phyloP scores from a whole-genome alignment of 441 rosid genomes.

The Erodium chrysanthum region DNA sequence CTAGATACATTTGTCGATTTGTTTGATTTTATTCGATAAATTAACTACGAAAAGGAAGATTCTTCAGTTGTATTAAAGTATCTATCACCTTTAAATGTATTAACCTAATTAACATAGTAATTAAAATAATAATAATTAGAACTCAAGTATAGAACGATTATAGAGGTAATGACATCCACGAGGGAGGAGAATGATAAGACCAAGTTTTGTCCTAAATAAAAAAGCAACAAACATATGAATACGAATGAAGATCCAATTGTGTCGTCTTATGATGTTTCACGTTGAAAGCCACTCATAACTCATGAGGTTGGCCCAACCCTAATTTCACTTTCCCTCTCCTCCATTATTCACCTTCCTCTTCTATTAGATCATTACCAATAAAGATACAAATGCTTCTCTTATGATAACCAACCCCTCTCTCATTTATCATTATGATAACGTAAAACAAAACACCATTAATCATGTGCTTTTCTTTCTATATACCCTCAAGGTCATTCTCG shows the following conservation, averaged over 20 bases:
- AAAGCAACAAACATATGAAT: background rate
- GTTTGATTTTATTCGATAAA: too few relatives aligned
- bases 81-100: too few relatives aligned
- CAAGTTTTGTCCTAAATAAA: background rate
- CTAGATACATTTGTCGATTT: too few relatives aligned
- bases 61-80: too few relatives aligned
- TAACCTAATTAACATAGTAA: too few relatives aligned
- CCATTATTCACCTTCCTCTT: slow-evolving; percentile 3
- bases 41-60: too few relatives aligned
- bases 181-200: too few relatives aligned
- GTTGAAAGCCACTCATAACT: slow-evolving; percentile 1
- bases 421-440: slow-evolving; percentile 9
- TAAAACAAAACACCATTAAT: slow-evolving; percentile 8
- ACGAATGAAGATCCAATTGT: background rate
- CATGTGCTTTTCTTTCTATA: background rate
- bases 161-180: too few relatives aligned
- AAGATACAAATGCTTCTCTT: slow-evolving; percentile 6
- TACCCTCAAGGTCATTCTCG: background rate
- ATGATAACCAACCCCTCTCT: slow-evolving; percentile 7
- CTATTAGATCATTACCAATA: background rate
- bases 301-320: slow-evolving; percentile 1
- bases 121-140: too few relatives aligned
- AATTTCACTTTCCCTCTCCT: background rate
- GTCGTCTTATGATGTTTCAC: slow-evolving; percentile 8
- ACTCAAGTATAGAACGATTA: too few relatives aligned